Percentiles rank a stretch among this genome's conserved stretches.
Conservation (phyloP, 2,329 filamentous ascomycete species). For the Aspergillus sergii region DNA sequence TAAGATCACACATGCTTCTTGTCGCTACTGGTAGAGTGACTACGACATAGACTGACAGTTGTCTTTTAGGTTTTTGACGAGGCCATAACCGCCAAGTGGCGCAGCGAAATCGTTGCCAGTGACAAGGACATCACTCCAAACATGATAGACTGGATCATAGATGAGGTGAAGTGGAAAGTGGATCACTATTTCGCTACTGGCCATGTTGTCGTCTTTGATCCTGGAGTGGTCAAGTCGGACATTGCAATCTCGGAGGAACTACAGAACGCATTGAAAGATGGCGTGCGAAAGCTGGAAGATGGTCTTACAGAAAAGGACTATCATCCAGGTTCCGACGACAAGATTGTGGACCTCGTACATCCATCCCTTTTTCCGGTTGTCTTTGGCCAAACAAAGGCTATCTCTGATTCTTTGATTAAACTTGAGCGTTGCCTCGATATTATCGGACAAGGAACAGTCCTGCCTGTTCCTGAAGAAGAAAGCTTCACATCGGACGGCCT, state of each 20-base stretch:
- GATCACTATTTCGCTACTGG: constrained; percentile 30
- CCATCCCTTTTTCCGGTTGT: constrained; percentile 54
- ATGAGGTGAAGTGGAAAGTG: constrained; percentile 56
- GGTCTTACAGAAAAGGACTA: constrained; percentile 55
- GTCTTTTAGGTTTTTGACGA: constrained; percentile 34
- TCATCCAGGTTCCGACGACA: constrained; percentile 60
- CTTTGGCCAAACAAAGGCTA: constrained; percentile 29
- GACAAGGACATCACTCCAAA: constrained; percentile 30
- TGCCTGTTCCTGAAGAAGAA: constrained; percentile 13
- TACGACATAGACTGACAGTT: neutral
- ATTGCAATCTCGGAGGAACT: constrained; percentile 45
- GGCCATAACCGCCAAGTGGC: constrained; percentile 37
- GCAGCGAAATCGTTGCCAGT: constrained; percentile 23
- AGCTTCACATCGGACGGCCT: neutral
- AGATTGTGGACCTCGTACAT: constrained; percentile 66
- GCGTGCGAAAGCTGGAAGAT: constrained; percentile 55
- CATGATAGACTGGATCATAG: constrained; percentile 45
- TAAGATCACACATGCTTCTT: constrained; percentile 15
- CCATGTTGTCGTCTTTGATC: constrained; percentile 48
- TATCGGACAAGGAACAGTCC: constrained; percentile 17
- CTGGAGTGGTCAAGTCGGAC: constrained; percentile 58
- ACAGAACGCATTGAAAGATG: constrained; percentile 47
- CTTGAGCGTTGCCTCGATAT: constrained; percentile 27
- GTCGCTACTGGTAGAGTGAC: neutral
- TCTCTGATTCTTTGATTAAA: constrained; percentile 22